Base-by-base conservation (phyloP, 169 alveolate genomes). In the Toxoplasma gondii region DNA sequence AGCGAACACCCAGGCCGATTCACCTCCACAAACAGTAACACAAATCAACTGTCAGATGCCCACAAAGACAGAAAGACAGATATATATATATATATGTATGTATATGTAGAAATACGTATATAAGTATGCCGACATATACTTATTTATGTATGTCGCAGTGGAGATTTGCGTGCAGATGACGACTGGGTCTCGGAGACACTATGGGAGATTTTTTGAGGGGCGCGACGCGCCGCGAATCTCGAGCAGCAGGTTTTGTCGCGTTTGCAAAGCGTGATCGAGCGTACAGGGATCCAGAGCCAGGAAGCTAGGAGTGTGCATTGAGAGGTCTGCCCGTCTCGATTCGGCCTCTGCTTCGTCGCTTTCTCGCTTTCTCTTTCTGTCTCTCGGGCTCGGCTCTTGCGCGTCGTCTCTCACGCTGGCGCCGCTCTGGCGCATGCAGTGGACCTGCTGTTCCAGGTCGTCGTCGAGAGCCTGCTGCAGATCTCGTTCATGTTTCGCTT, bases 241-340 rank as follows among this genome's bases (percentile, higher is more conserved):
- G n/a, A n/a, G n/a, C n/a, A n/a, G n/a, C n/a, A n/a, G n/a, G n/a
- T n/a, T n/a, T n/a, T n/a, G n/a, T n/a, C n/a, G n/a, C n/a, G 22
- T 49, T 49, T 12, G 12, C 58, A 4, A 49, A 29, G 5, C 41
- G 19, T 41, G 69, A 4, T 22, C 12, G 64, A 1, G 1, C 90
- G 38, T 82, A 82, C 90, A 82, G 24, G 90, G 90, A 24, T 82
- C 90, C 1, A 82, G 90, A 41, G 90, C 90, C 12, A 82, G 64
- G 90, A 82, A 82, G 36, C 69, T 43, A 4, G 90, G 90, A 4
- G 90, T 82, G 64, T 82, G 69, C 90, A 82, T 82, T 7, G 53
- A 43, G 38, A 82, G 67, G 34, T 82, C 90, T 39, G n/a, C 64
- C 2, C 67, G 31, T 41, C 90, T 38, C 34, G 44, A 19, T 7